A percentile compares a stretch with the other conserved stretches of the same genome.
Evolutionary conservation across 257 asterid genomes (phyloP).

Genomic region (Solanum chiquidenum): DNA sequence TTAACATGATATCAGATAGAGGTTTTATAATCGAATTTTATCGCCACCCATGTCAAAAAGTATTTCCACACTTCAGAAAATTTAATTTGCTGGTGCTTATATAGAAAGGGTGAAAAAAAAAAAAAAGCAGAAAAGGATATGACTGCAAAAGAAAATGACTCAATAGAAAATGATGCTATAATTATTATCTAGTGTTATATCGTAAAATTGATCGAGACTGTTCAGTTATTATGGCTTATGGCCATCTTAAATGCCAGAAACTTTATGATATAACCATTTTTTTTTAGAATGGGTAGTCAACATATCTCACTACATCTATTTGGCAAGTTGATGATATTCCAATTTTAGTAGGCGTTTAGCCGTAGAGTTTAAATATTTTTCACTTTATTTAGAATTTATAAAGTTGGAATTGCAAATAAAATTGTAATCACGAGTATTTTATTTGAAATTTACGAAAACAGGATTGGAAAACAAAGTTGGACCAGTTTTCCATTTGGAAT

Average conservation of each 20-base stretch:
- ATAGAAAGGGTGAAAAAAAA: neutral
- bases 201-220: neutral
- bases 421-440: rapidly evolving
- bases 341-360: neutral
- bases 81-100: too few relatives aligned
- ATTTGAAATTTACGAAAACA: neutral
- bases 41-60: too few relatives aligned
- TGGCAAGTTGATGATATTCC: neutral
- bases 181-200: neutral
- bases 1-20: too few relatives aligned
- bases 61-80: too few relatives aligned
- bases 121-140: neutral
- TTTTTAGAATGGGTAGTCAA: neutral
- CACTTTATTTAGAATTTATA: neutral
- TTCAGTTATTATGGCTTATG: neutral
- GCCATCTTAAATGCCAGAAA: neutral
- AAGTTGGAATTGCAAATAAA: neutral
- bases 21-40: rapidly evolving
- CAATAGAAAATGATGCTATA: neutral
- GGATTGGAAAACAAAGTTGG: neutral
- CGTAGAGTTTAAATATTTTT: neutral
- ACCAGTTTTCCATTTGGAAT: neutral
- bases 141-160: neutral
- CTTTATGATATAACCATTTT: neutral
- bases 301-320: neutral